Conservation (phyloP, 495 filamentous ascomycete species). For the Halenospora varia region DNA sequence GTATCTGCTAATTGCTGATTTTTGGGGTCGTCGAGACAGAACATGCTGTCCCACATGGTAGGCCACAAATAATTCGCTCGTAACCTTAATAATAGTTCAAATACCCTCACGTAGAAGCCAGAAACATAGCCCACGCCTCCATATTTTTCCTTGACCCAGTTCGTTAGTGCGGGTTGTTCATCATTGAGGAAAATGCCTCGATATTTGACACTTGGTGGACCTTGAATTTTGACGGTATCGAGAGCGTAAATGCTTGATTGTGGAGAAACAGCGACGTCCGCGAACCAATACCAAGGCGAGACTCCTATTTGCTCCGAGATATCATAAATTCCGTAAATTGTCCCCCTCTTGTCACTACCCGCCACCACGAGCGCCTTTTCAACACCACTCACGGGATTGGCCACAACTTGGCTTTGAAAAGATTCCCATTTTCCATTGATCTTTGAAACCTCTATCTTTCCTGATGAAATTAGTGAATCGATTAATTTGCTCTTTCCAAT, state of each 20-base stretch:
- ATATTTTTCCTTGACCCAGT: constrained; percentile 56
- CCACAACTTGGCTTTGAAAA: constrained; percentile 54
- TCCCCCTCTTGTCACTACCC: constrained; percentile 62
- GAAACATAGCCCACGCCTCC: constrained; percentile 50
- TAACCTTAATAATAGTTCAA: constrained; percentile 63
- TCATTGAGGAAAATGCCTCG: constrained; percentile 76
- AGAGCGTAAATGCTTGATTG: constrained; percentile 53
- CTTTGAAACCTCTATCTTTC: constrained; percentile 50
- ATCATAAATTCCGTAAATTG: constrained; percentile 69
- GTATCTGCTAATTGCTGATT: constrained; percentile 64
- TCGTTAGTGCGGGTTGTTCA: constrained; percentile 64
- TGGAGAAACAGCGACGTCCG: constrained; percentile 55
- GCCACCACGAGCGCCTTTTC: constrained; percentile 59
- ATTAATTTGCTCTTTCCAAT: constrained; percentile 59
- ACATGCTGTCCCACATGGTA: constrained; percentile 52
- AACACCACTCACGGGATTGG: constrained; percentile 52
- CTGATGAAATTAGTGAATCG: constrained; percentile 44
- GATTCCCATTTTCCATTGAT: constrained; percentile 68
- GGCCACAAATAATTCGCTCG: constrained; percentile 74
- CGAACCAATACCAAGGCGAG: constrained; percentile 75
- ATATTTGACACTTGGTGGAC: constrained; percentile 63
- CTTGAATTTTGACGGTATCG: constrained; percentile 49
- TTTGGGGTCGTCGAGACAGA: constrained; percentile 60
- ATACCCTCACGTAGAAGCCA: constrained; percentile 64
- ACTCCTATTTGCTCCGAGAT: constrained; percentile 75